Conservation (phyloP, 257 asterid genomes). For the Fraxinus cuspidata region DNA sequence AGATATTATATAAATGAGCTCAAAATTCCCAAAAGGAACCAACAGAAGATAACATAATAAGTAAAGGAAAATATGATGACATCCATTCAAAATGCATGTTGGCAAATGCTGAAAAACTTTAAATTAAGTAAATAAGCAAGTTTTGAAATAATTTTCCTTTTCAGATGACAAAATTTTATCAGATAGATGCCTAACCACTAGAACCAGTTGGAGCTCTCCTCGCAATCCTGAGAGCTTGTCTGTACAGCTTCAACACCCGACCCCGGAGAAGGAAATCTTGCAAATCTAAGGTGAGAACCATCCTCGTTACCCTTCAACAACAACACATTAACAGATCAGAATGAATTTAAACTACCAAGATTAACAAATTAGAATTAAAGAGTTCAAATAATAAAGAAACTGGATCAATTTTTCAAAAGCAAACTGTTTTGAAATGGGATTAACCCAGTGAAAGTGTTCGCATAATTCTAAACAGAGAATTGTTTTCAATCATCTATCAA, state of each 20-base stretch:
- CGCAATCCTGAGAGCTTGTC: constrained; percentile 77
- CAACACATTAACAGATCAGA: background rate
- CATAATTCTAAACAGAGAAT: background rate
- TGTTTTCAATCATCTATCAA: background rate
- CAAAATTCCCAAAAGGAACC: background rate
- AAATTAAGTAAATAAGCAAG: no score
- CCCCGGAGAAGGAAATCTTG: constrained; percentile 87
- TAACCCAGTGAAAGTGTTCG: background rate
- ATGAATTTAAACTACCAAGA: background rate
- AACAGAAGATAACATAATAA: background rate
- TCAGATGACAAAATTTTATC: background rate
- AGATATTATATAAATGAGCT: background rate
- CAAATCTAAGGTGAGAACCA: constrained; percentile 64
- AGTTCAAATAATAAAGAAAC: background rate
- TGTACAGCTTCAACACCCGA: constrained; percentile 77
- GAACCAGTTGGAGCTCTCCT: constrained; percentile 69
- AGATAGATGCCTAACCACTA: constrained; percentile 45
- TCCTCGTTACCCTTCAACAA: constrained; percentile 28
- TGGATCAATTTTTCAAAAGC: background rate
- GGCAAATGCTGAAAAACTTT: background rate
- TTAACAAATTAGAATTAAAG: background rate
- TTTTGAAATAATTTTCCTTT: background rate
- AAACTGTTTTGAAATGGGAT: background rate
- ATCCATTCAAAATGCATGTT: background rate
- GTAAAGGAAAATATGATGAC: background rate